phyloP scores from a whole-genome alignment of 2,329 filamentous ascomycete species.

The Paecilomyces sp. region DNA sequence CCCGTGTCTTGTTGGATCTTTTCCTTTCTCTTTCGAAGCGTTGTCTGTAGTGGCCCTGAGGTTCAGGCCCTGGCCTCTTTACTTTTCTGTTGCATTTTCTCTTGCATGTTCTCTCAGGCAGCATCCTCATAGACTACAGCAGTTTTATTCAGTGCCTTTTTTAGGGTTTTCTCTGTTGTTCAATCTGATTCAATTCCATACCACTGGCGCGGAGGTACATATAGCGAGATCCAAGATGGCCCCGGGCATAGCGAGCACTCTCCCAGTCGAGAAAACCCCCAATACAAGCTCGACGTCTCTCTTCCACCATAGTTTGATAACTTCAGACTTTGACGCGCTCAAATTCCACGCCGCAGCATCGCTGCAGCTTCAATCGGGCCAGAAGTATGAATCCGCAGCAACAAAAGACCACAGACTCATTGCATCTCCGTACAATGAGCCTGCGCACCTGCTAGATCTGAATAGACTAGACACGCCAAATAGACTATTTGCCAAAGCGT shows the following conservation, averaged over 20 bases:
- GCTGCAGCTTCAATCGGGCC: constrained; percentile 18
- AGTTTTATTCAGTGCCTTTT: background rate
- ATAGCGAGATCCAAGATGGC: background rate
- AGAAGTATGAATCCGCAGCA: constrained; percentile 7
- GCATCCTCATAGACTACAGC: background rate
- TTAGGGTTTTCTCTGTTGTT: background rate
- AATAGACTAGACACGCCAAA: constrained; percentile 58
- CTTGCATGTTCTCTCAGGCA: background rate
- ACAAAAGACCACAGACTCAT: constrained; percentile 41
- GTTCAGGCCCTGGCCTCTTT: background rate
- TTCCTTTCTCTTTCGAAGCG: no score
- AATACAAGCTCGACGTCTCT: constrained; percentile 10
- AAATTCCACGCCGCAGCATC: constrained; percentile 28
- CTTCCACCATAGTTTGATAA: constrained; percentile 23
- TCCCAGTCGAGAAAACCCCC: constrained; percentile 1
- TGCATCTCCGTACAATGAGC: constrained; percentile 68
- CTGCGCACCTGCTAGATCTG: constrained; percentile 66
- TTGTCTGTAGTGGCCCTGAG: background rate
- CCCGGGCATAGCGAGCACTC: background rate
- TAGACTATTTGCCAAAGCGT: constrained; percentile 62
- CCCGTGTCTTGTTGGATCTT: background rate
- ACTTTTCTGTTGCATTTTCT: no score
- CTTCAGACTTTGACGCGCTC: constrained; percentile 24
- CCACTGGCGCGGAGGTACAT: background rate
- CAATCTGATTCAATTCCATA: background rate